Evolutionary conservation across 2,329 filamentous ascomycete species (phyloP).

Genomic region (Didymella exigua): DNA sequence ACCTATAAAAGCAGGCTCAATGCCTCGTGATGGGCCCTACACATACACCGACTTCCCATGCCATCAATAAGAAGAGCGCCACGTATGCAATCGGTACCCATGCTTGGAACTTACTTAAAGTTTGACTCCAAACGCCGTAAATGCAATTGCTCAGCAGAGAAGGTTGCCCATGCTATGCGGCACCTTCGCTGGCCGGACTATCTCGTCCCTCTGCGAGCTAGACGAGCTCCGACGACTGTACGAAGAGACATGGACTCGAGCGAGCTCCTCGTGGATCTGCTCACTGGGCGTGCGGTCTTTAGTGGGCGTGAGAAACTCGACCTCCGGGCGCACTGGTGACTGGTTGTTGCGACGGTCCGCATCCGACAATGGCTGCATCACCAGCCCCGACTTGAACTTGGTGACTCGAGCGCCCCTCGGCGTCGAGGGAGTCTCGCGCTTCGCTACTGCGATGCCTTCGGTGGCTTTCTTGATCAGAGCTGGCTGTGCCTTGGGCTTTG

Average conservation of each 20-base stretch:
- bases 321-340: constrained; percentile 33
- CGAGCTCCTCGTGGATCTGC: constrained; percentile 33
- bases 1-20: constrained; percentile 25
- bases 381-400: constrained; percentile 27
- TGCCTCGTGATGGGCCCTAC: constrained; percentile 21
- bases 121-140: constrained; percentile 26
- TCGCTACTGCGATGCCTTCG: constrained; percentile 19
- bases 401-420: constrained; percentile 29
- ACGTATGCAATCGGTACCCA: constrained; percentile 22
- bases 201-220: constrained; percentile 33
- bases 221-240: constrained; percentile 34
- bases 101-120: constrained; percentile 2
- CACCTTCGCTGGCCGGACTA: constrained; percentile 29
- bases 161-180: constrained; percentile 32
- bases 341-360: constrained; percentile 43
- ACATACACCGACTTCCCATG: constrained; percentile 20
- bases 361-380: constrained; percentile 37
- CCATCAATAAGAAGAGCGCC: constrained; percentile 22
- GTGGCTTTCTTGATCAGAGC: constrained; percentile 19
- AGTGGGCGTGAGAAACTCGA: constrained; percentile 39
- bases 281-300: constrained; percentile 38
- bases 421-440: constrained; percentile 25
- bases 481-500: constrained; percentile 4
- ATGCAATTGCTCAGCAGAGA: constrained; percentile 31
- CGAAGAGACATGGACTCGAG: constrained; percentile 13